These are phyloP conservation scores for Fraxinus paxiana DNA, from an alignment of 305 asterid species.

Conservation along the genomic window DNA sequence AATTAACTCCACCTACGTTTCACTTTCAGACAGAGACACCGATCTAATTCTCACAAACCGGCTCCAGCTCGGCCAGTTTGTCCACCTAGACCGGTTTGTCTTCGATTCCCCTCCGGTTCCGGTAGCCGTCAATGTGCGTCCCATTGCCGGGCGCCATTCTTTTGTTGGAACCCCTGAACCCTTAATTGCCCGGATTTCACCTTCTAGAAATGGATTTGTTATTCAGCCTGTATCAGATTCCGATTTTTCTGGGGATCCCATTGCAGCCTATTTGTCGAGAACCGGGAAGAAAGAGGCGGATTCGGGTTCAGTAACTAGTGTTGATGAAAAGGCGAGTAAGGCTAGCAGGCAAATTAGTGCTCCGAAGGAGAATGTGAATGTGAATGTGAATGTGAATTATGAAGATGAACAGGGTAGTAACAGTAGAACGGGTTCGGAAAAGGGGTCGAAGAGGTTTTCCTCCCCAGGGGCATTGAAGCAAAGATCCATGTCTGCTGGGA, in stretches of 20 bases:
- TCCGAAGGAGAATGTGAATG: constrained; percentile 50
- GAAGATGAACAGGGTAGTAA: constrained; percentile 22
- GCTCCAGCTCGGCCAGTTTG: constrained; percentile 89
- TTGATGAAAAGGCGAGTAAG: constrained; percentile 23
- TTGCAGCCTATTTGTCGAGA: constrained; percentile 45
- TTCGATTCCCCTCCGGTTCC: constrained; percentile 75
- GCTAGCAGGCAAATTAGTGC: constrained; percentile 37
- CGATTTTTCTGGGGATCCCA: constrained; percentile 44
- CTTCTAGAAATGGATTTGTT: constrained; percentile 48
- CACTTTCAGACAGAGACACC: constrained; percentile 72
- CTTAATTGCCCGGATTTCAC: constrained; percentile 53
- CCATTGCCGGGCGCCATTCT: constrained; percentile 66
- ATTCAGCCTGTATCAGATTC: constrained; percentile 75
- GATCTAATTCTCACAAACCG: constrained; percentile 76
- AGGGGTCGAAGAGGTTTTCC: constrained; percentile 53
- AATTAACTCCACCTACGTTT: constrained; percentile 76
- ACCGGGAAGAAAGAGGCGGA: constrained; percentile 34
- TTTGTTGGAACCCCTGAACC: constrained; percentile 79
- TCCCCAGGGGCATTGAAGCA: constrained; percentile 65
- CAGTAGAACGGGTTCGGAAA: constrained; percentile 30
- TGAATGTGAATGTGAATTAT: constrained; percentile 33
- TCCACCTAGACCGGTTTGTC: constrained; percentile 65
- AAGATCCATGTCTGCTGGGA: constrained; percentile 58
- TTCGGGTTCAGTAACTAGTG: background rate
- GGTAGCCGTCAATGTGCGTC: constrained; percentile 58